phyloP scores from a whole-genome alignment of 768 basidiomycete genomes.

The Boletus pseudopeckii region DNA sequence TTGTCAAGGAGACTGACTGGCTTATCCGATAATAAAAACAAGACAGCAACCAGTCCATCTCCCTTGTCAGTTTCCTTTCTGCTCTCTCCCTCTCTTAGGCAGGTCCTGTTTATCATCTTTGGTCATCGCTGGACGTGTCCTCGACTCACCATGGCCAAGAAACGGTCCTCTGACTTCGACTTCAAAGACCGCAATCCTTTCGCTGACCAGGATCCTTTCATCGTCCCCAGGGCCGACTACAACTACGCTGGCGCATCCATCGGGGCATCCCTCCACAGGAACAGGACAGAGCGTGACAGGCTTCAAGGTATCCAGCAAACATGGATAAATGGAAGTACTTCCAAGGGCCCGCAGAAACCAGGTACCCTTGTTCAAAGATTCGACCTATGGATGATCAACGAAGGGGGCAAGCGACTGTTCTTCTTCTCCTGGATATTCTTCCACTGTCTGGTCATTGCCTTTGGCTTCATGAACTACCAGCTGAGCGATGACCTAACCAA shows the following conservation, averaged over 20 bases:
- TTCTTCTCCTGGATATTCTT: conserved; percentile 79
- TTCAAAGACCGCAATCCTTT: conserved; percentile 55
- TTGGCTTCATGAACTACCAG: conserved; percentile 76
- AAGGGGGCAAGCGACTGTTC: conserved; percentile 77
- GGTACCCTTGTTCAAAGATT: conserved; percentile 44
- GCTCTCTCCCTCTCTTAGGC: conserved; percentile 21
- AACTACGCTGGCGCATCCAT: conserved; percentile 25
- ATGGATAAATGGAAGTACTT: conserved; percentile 35
- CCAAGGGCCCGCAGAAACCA: conserved; percentile 35
- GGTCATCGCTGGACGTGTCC: conserved; percentile 17
- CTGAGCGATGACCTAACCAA: conserved; percentile 72
- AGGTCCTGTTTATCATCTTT: conserved; percentile 23
- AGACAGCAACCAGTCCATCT: neutral
- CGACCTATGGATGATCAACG: conserved; percentile 91
- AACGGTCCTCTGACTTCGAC: conserved; percentile 63
- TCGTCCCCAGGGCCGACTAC: conserved; percentile 32
- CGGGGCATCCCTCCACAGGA: conserved; percentile 63
- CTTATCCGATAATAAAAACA: conserved; percentile 2
- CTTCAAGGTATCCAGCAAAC: conserved; percentile 81
- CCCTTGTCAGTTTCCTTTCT: neutral
- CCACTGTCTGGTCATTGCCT: conserved; percentile 70
- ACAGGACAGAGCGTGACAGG: conserved; percentile 79
- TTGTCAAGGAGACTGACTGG: neutral
- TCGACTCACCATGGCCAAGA: conserved; percentile 31
- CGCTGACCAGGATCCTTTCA: conserved; percentile 50